Conservation (phyloP, 345 rosid species). For the Linum trigynum region DNA sequence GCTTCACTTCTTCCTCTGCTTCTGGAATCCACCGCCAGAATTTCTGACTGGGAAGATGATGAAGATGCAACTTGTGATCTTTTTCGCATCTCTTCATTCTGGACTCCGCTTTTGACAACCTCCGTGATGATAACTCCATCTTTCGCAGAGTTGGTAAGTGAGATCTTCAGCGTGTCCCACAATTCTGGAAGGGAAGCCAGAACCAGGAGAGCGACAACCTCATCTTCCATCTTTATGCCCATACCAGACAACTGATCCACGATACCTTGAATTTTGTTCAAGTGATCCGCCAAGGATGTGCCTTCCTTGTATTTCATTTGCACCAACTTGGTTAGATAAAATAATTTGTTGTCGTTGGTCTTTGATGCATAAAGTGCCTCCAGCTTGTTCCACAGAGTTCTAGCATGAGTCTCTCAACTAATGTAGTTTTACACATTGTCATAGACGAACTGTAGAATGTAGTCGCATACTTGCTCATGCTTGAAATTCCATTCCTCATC, state of each 20-base stretch:
- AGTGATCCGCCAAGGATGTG: no score
- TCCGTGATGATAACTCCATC: neutral
- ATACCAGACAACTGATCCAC: neutral
- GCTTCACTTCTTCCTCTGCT: neutral
- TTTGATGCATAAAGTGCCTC: constrained; percentile 1
- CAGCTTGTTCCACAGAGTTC: no score
- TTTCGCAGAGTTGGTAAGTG: neutral
- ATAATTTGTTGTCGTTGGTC: constrained; percentile 3
- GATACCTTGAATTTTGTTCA: neutral
- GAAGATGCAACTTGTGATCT: neutral
- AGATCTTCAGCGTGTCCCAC: neutral
- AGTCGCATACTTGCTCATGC: constrained; percentile 7
- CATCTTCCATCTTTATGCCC: neutral
- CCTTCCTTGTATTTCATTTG: constrained; percentile 1
- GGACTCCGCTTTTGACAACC: neutral
- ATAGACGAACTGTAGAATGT: neutral
- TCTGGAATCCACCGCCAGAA: neutral
- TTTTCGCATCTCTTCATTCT: constrained; percentile 7
- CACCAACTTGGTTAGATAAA: neutral
- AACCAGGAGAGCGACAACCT: no score
- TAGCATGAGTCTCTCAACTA: no score
- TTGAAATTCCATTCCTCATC: no score
- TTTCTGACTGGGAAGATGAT: neutral
- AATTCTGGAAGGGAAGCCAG: no score
- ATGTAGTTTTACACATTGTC: neutral